These are phyloP conservation scores for Metarhizium anisopliae DNA, from an alignment of 2,329 filamentous ascomycete species.

Conservation along the genomic window DNA sequence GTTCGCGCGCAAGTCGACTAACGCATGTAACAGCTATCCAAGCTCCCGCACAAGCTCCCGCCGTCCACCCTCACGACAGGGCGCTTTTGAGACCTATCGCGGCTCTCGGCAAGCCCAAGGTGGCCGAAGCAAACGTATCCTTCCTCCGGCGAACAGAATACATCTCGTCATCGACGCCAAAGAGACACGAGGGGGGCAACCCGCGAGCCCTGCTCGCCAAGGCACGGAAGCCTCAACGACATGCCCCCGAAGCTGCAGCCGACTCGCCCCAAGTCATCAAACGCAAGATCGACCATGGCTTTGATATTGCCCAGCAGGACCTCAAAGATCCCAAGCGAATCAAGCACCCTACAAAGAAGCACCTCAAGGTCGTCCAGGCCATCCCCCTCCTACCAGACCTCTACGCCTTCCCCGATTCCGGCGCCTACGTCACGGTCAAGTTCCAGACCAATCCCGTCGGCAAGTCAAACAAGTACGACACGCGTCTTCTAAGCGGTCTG, in stretches of 20 bases:
- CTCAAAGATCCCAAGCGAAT: slow-evolving; percentile 45
- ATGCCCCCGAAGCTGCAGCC: slow-evolving; percentile 49
- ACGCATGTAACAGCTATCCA: slow-evolving; percentile 57
- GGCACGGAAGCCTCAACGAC: slow-evolving; percentile 25
- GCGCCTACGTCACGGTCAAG: slow-evolving; percentile 61
- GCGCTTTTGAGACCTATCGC: slow-evolving; percentile 75
- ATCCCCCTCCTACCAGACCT: slow-evolving; percentile 56
- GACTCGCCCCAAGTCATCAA: slow-evolving; percentile 58
- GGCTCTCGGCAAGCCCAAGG: slow-evolving; percentile 75
- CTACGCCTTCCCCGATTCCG: slow-evolving; percentile 60
- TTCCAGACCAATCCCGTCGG: slow-evolving; percentile 57
- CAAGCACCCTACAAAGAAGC: slow-evolving; percentile 49
- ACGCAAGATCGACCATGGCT: slow-evolving; percentile 57
- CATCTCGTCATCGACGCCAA: slow-evolving; percentile 57
- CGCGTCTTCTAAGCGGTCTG: slow-evolving; percentile 51
- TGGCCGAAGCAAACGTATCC: slow-evolving; percentile 69
- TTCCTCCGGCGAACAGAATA: slow-evolving; percentile 96
- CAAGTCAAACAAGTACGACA: slow-evolving; percentile 42
- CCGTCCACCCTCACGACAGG: slow-evolving; percentile 75
- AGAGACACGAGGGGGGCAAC: slow-evolving; percentile 38
- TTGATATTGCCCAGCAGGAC: slow-evolving; percentile 43
- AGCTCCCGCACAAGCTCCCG: slow-evolving; percentile 60
- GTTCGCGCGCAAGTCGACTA: slow-evolving; percentile 2
- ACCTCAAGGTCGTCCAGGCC: slow-evolving; percentile 49
- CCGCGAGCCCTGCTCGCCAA: slow-evolving; percentile 27